Evolutionary conservation across 1,284 basidiomycete species (phyloP).

Genomic region (Thelephora terrestris): DNA sequence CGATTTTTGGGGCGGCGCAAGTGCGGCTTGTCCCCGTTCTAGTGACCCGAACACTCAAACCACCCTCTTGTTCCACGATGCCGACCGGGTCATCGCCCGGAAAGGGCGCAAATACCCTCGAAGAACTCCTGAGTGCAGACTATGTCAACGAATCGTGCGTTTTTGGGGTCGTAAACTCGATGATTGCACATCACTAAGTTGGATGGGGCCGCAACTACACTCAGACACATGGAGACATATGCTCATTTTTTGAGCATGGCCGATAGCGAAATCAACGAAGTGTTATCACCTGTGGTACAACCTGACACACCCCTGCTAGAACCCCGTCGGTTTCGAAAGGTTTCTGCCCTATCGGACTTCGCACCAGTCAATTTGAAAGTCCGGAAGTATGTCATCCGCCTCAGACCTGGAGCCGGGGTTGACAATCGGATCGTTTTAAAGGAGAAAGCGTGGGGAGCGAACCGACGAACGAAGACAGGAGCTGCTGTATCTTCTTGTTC

Average conservation of each 20-base stretch:
- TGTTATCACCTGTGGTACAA: slow-evolving; percentile 27
- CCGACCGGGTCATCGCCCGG: too few species aligned
- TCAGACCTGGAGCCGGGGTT: too few species aligned
- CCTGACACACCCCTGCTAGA: slow-evolving; percentile 19
- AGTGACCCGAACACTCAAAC: neutral
- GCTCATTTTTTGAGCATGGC: slow-evolving; percentile 54
- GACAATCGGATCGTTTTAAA: neutral
- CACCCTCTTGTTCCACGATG: too few species aligned
- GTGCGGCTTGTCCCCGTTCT: neutral
- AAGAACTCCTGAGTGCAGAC: slow-evolving; percentile 29
- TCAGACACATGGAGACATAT: slow-evolving; percentile 66
- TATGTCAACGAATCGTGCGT: slow-evolving; percentile 68
- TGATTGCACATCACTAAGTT: neutral
- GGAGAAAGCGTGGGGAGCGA: neutral
- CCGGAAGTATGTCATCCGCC: slow-evolving; percentile 36
- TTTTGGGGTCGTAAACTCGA: neutral
- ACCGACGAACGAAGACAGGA: slow-evolving; percentile 41
- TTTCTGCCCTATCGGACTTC: slow-evolving; percentile 86
- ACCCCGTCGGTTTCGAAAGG: slow-evolving; percentile 49
- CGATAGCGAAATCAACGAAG: slow-evolving; percentile 31
- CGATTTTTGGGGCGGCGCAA: neutral
- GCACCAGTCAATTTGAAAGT: slow-evolving; percentile 84
- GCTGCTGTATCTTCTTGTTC: slow-evolving; percentile 69
- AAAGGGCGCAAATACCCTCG: neutral
- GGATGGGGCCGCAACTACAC: neutral